Conservation (phyloP, 306 rosid species). For the Acacia confusa region DNA sequence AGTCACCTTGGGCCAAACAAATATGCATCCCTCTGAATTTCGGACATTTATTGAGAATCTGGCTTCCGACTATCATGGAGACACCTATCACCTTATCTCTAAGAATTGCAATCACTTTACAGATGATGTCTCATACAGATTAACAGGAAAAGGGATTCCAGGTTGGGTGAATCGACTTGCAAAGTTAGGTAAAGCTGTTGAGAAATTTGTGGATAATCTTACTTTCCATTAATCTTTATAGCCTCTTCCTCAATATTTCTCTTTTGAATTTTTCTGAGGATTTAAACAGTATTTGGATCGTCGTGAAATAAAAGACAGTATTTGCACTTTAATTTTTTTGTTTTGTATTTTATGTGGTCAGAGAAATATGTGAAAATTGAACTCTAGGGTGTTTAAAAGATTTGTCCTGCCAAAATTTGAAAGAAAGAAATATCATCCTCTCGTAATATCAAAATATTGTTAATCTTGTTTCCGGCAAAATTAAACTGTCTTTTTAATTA, state of each 20-base stretch:
- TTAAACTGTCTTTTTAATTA: neutral
- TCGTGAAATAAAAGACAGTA: neutral
- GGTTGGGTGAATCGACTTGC: conserved; percentile 99
- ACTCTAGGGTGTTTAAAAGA: neutral
- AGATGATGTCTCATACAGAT: conserved; percentile 56
- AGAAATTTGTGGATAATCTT: neutral
- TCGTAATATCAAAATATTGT: neutral
- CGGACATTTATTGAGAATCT: conserved; percentile 58
- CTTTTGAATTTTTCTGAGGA: neutral
- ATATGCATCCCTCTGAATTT: conserved; percentile 59
- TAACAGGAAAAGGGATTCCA: conserved; percentile 71
- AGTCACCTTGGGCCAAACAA: conserved; percentile 53
- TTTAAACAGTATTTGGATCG: neutral
- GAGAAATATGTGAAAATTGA: neutral
- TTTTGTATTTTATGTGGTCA: neutral
- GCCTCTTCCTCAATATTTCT: neutral
- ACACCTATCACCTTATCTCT: conserved; percentile 87
- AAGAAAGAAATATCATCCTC: neutral
- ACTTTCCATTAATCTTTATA: neutral
- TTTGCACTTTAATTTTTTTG: too few relatives aligned
- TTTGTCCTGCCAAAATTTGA: neutral
- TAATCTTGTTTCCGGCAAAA: neutral
- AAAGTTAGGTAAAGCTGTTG: conserved; percentile 56
- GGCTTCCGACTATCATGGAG: conserved; percentile 87
- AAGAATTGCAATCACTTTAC: conserved; percentile 95